Evolutionary conservation across 371 early-diverging fungal species (phyloP).

Genomic region (Mortierella sp.): DNA sequence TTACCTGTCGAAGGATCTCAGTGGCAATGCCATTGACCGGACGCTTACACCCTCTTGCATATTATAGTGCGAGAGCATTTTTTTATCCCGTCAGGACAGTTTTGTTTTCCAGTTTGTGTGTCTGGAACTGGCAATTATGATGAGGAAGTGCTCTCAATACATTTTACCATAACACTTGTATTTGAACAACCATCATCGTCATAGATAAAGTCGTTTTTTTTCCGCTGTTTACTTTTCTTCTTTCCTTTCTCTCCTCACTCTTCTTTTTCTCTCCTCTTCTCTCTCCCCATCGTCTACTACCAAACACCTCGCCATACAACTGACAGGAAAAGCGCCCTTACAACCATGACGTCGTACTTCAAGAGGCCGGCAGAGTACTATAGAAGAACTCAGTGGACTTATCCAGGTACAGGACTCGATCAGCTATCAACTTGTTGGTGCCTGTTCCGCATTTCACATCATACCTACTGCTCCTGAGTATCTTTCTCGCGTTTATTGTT

Average conservation of each 20-base stretch:
- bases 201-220: not conserved
- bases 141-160: not conserved
- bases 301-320: not conserved
- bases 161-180: not conserved
- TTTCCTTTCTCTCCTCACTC: slow-evolving; percentile 2
- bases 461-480: not conserved
- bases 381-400: slow-evolving; percentile 44
- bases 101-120: too few species aligned
- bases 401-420: slow-evolving; percentile 39
- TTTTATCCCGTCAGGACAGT: too few species aligned
- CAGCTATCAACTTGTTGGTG: not conserved
- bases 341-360: slow-evolving; percentile 36
- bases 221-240: slow-evolving; percentile 1
- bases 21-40: too few species aligned
- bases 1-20: too few species aligned
- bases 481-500: too few species aligned
- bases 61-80: too few species aligned
- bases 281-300: not conserved
- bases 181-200: slow-evolving; percentile 4
- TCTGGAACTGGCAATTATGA: too few species aligned
- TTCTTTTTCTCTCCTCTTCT: slow-evolving; percentile 5
- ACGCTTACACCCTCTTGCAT: too few species aligned
- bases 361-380: slow-evolving; percentile 47
- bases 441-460: not conserved
- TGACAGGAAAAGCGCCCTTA: not conserved